These are phyloP conservation scores for Starmerella bombicola DNA, from an alignment of 805 yeast genomes.

Conservation along the genomic window DNA sequence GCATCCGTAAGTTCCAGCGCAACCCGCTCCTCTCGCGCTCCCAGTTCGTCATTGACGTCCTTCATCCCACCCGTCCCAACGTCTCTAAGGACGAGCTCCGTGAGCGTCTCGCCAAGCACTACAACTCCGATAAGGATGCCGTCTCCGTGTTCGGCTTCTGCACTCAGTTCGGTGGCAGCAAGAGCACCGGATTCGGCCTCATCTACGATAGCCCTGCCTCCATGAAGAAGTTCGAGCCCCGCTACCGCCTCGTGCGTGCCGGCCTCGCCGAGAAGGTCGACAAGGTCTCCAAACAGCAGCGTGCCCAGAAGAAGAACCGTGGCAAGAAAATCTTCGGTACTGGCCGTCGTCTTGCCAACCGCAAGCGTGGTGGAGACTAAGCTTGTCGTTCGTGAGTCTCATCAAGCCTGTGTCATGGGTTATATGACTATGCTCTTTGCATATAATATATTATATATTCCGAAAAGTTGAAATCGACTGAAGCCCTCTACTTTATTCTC, in stretches of 20 bases:
- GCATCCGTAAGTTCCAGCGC: constrained; percentile 98
- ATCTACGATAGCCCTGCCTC: constrained; percentile 96
- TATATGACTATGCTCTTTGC: constrained; percentile 10
- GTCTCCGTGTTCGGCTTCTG: constrained; percentile 98
- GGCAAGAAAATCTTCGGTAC: constrained; percentile 99
- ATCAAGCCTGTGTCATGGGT: background rate
- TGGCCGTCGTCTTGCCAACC: constrained; percentile 81
- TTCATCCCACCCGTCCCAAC: constrained; percentile 99
- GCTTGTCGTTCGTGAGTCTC: background rate
- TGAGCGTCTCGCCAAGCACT: constrained; percentile 75
- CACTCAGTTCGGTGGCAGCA: constrained; percentile 99
- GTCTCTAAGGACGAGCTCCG: constrained; percentile 99
- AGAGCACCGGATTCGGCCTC: constrained; percentile 98
- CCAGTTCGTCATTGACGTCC: constrained; percentile 98
- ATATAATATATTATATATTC: constrained; percentile 13
- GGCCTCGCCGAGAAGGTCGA: constrained; percentile 94
- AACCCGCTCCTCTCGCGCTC: constrained; percentile 99
- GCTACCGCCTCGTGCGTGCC: constrained; percentile 98
- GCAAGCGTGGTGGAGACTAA: constrained; percentile 25
- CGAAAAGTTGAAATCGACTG: background rate
- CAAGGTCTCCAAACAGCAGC: constrained; percentile 98
- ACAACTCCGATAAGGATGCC: constrained; percentile 87
- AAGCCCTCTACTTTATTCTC: too few species aligned
- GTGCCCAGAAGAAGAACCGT: constrained; percentile 99
- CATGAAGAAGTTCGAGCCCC: constrained; percentile 97